These are phyloP conservation scores for Botrytis medusae DNA, from an alignment of 2,329 filamentous ascomycete species.

Conservation along the genomic window DNA sequence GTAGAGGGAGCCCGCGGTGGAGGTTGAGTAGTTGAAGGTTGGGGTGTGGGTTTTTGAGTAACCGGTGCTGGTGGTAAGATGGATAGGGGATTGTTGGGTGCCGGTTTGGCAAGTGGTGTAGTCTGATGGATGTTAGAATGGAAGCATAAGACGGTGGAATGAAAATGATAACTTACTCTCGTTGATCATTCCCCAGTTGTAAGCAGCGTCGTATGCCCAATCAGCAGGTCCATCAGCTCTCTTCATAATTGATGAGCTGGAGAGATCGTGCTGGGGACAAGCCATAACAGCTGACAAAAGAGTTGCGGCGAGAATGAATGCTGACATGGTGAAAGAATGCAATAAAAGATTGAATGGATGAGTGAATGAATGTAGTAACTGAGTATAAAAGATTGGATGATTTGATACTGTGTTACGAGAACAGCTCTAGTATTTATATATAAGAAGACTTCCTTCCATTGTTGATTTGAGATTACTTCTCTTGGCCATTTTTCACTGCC, in stretches of 20 bases:
- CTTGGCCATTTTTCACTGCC: neutral
- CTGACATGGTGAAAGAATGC: neutral
- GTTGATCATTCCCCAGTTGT: conserved; percentile 44
- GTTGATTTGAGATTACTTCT: neutral
- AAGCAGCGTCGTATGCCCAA: conserved; percentile 43
- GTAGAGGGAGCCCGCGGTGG: conserved; percentile 44
- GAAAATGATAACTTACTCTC: conserved; percentile 32
- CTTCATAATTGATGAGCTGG: conserved; percentile 23
- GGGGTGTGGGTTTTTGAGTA: conserved; percentile 45
- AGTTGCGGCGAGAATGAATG: conserved; percentile 19
- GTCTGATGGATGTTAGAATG: conserved; percentile 30
- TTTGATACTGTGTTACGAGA: neutral
- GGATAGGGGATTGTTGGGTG: conserved; percentile 52
- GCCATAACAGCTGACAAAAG: conserved; percentile 26
- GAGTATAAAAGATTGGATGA: neutral
- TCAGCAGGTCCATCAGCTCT: conserved; percentile 25
- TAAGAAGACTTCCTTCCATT: neutral
- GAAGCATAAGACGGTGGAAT: neutral
- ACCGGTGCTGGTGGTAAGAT: conserved; percentile 43
- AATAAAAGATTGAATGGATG: neutral
- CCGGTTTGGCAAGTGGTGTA: conserved; percentile 51
- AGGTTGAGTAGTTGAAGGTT: conserved; percentile 45
- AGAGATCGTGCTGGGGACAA: conserved; percentile 30
- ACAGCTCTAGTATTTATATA: neutral
- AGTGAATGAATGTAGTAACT: neutral